Evolutionary conservation across 2,329 filamentous ascomycete genomes (phyloP).

Genomic region (Colletotrichum sp.): DNA sequence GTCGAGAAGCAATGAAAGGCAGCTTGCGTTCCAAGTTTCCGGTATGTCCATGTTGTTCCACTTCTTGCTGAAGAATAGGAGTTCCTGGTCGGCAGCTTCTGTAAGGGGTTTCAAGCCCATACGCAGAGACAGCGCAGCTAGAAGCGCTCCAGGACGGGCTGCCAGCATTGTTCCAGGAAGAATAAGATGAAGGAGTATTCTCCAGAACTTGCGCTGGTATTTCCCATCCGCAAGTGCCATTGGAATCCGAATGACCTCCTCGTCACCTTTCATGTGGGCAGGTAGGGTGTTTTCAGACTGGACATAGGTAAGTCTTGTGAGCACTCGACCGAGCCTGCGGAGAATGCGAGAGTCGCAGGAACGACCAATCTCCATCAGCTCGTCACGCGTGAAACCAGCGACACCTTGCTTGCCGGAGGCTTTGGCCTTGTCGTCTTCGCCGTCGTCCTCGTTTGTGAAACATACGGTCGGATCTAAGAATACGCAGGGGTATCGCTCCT

Average conservation of each 20-base stretch:
- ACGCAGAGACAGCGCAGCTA: conserved; percentile 52
- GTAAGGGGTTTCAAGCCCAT: conserved; percentile 50
- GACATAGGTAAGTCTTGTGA: conserved; percentile 52
- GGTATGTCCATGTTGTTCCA: conserved; percentile 55
- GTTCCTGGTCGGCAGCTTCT: conserved; percentile 43
- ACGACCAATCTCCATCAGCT: conserved; percentile 56
- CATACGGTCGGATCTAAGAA: conserved; percentile 53
- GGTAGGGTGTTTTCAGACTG: conserved; percentile 44
- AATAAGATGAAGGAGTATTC: conserved; percentile 51
- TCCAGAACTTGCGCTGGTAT: conserved; percentile 48
- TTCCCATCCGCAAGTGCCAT: conserved; percentile 41
- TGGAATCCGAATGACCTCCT: conserved; percentile 47
- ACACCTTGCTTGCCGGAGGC: conserved; percentile 23
- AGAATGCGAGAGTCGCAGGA: conserved; percentile 55
- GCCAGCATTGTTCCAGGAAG: conserved; percentile 53
- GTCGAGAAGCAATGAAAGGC: conserved; percentile 50
- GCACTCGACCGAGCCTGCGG: conserved; percentile 49
- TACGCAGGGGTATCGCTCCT: conserved; percentile 50
- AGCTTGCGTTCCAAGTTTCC: conserved; percentile 55
- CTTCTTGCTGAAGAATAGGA: conserved; percentile 42
- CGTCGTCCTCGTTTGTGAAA: conserved; percentile 31
- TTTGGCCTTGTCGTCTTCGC: conserved; percentile 6
- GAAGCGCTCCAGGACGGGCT: conserved; percentile 46
- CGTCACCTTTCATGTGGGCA: conserved; percentile 41
- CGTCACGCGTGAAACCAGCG: conserved; percentile 45